Base-by-base conservation (phyloP, 1,284 basidiomycete genomes). In the Mycena sp. region DNA sequence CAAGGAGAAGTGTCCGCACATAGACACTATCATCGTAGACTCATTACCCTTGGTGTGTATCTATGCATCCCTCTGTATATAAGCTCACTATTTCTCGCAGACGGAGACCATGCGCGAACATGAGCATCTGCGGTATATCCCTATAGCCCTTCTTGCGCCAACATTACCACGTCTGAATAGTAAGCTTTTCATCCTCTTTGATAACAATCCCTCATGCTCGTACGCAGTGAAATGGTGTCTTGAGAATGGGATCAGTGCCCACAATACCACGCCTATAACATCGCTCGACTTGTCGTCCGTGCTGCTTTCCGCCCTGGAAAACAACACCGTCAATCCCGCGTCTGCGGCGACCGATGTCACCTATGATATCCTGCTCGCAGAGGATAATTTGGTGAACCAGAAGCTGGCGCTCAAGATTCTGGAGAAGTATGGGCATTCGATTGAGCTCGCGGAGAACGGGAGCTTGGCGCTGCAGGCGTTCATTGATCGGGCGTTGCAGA, bases 351-450 rank as follows among this genome's bases (percentile, higher is more conserved):
- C 92, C 75, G 94, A 98, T 70, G 86, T 94, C 19, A 87, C 90
- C 6, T 96, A 95, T 78, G 94, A 94, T 76, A 97, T 99, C 67
- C 84, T 99, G n/a, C 86, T 99, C 7, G 97, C 97, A 0, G 97
- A 99, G 76, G 98, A 99, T 77, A 99, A 99, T 73, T 81, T 97
- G 69, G 97, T 99, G 66, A 99, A 99, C 80, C 97, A 99, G 82
- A 95, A 96, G 76, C 80, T 99, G 6, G 98, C 98, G 0, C 93
- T 98, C 70, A 98, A 98, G 84, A 95, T 99, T 69, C 82, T 99
- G 35, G 96, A 99, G 80, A 97, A 96, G 74, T 96, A 96, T 57
- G 97, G 97, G 0, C 98, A 99, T 77, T 88, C 89, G 43, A 95
- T 98, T 32, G 95, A 98, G 80, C 96, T 99, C 62, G 98, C 97